A percentile compares a stretch with the other conserved stretches of the same genome.
Conservation (phyloP, 495 filamentous ascomycete species). For the Parathielavia appendiculata region DNA sequence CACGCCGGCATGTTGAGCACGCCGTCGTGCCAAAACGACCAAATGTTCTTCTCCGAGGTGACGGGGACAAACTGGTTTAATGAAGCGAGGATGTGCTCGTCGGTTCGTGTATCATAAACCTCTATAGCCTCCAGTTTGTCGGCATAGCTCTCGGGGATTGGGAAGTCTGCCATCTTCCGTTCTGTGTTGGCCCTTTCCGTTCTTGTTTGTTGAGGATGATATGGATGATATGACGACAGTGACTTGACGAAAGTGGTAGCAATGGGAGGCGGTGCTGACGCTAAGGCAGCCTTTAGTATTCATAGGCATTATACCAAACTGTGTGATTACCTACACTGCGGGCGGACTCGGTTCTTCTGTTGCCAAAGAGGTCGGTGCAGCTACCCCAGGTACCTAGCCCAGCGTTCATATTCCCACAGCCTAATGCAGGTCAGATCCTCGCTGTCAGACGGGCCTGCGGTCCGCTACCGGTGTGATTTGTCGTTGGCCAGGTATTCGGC, state of each 20-base stretch:
- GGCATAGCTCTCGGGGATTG: not conserved
- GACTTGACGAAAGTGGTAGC: not conserved
- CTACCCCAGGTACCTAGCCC: not conserved
- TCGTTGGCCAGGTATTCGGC: not conserved
- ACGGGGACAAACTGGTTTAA: not conserved
- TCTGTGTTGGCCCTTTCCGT: not conserved
- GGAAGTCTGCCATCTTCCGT: not conserved
- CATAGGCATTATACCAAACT: no score
- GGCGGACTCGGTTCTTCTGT: not conserved
- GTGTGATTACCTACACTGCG: no score
- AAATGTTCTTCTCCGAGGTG: not conserved
- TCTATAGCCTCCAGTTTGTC: not conserved
- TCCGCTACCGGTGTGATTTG: not conserved
- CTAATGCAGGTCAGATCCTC: not conserved
- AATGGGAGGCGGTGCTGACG: not conserved
- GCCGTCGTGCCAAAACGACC: not conserved
- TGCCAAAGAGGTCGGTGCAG: not conserved
- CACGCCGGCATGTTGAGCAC: conserved; percentile 1
- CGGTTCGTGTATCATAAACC: not conserved
- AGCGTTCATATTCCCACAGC: no score
- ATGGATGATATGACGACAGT: not conserved
- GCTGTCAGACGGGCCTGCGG: not conserved
- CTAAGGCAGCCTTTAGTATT: not conserved
- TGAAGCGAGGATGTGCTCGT: not conserved
- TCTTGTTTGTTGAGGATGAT: not conserved